Evolutionary conservation across 2,329 filamentous ascomycete species (phyloP).

Genomic region (Hypoxylon sp.): DNA sequence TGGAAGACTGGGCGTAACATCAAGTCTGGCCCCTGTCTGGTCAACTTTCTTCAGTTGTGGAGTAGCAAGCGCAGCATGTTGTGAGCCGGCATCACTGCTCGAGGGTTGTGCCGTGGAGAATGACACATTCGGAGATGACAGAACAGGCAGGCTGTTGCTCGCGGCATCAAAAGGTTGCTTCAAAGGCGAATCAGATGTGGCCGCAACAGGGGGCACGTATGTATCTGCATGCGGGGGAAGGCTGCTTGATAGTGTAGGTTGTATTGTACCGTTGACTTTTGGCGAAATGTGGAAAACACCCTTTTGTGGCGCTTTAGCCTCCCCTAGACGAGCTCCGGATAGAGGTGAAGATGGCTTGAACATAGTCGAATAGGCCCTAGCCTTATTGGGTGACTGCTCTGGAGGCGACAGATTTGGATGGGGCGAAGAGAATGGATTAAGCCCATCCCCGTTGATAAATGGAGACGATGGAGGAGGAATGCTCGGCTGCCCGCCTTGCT

Average conservation of each 20-base stretch:
- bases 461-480: constrained; percentile 45
- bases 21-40: constrained; percentile 44
- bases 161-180: constrained; percentile 46
- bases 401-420: constrained; percentile 58
- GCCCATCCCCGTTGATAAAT: constrained; percentile 49
- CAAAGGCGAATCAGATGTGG: constrained; percentile 46
- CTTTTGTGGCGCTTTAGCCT: constrained; percentile 47
- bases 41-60: constrained; percentile 52
- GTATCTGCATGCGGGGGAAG: constrained; percentile 42
- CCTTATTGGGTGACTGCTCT: constrained; percentile 56
- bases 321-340: constrained; percentile 34
- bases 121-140: constrained; percentile 46
- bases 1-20: constrained; percentile 56
- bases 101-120: constrained; percentile 43
- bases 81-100: constrained; percentile 35
- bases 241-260: constrained; percentile 36
- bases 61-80: constrained; percentile 45
- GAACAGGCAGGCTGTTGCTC: constrained; percentile 40
- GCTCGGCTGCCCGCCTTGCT: constrained; percentile 45
- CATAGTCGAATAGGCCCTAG: constrained; percentile 55
- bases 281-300: constrained; percentile 50
- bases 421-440: constrained; percentile 58
- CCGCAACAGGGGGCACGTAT: constrained; percentile 37
- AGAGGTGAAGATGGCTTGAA: constrained; percentile 51
- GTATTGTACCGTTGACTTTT: constrained; percentile 41